Conservation (phyloP, 2,329 filamentous ascomycete genomes). For the Moelleriella libera region DNA sequence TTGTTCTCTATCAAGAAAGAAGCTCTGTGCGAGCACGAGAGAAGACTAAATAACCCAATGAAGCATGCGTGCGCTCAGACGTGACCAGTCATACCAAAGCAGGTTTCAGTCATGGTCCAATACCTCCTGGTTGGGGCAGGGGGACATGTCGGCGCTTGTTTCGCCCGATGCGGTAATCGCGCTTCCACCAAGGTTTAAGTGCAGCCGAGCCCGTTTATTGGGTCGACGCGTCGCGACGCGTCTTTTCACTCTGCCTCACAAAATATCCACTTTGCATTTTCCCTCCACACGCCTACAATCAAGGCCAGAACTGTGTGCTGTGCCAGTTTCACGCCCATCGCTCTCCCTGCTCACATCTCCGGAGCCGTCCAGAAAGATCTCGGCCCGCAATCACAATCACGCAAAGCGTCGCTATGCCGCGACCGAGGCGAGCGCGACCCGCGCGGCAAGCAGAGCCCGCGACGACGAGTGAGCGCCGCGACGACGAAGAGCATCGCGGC, state of each 20-base stretch:
- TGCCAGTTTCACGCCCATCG: background rate
- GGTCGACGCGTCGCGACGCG: slow-evolving; percentile 15
- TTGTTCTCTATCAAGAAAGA: too few species aligned
- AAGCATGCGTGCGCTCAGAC: too few species aligned
- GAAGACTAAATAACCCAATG: too few species aligned
- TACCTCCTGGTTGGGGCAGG: too few species aligned
- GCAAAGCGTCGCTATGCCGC: slow-evolving; percentile 4
- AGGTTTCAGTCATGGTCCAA: too few species aligned
- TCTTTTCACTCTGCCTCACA: slow-evolving; percentile 7
- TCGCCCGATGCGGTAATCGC: background rate
- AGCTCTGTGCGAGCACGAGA: too few species aligned
- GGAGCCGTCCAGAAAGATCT: background rate
- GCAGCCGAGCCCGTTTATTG: background rate
- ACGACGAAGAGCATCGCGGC: slow-evolving; percentile 12
- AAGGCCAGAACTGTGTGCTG: too few species aligned
- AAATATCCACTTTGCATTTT: slow-evolving; percentile 3
- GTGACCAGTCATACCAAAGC: too few species aligned
- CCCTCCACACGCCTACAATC: background rate
- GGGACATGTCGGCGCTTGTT: background rate
- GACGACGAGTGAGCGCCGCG: background rate
- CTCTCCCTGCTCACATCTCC: background rate
- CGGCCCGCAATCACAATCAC: too few species aligned
- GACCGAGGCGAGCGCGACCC: slow-evolving; percentile 6
- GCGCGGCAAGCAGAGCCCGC: background rate
- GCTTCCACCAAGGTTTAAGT: background rate